Base-by-base conservation (phyloP, 2,329 filamentous ascomycete genomes). In the Penicillium sp. region DNA sequence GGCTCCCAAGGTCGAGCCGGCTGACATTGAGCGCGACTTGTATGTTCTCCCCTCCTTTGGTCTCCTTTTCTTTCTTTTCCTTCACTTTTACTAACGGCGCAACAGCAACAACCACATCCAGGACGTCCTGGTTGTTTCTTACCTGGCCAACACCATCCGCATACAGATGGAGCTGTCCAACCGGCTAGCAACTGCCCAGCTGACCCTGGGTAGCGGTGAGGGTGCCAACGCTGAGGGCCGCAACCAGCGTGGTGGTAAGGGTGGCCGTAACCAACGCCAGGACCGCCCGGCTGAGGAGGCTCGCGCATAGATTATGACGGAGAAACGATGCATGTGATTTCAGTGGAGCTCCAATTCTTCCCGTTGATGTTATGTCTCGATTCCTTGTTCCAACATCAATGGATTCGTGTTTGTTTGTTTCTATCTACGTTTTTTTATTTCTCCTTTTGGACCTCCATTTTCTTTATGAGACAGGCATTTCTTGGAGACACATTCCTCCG, bases 141-240 rank as follows among this genome's bases (percentile, higher is more conserved):
- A 99, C 82, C 85, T 99, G 64, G 92, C 95, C 75, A 99, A 98
- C 84, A 97, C 92, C 65, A 96, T 98, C 79, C 91, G 93, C 77
- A 98, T 93, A 67, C 95, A 99, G 82, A 97, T 99, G 81, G 95
- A 98, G 73, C 87, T 99, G 58, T 96, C 93, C 64, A 96, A 98
- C 84, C 87, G 93, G 63, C 82, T 99, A 71, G 93, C 93, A 53
- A 95, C 87, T n/a, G 86, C 89, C 63, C 84, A 84, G 68, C 81
- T 93, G 55, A 84, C 81, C 11, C 77, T 84, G 63, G 82, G 81
- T 59, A 78, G 78, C n/a, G 77, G 77, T 47, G 80, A 82, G 61
- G 73, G 66, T 35, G 63, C 67, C 33, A 70, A 63, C 50, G 68
- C 68, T 33, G 75, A 75, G 37, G 63, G 68, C 54, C 54, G 62